Evolutionary conservation across 1,139 yeast genomes (phyloP).

Genomic region (Yamadazyma dushanensis): DNA sequence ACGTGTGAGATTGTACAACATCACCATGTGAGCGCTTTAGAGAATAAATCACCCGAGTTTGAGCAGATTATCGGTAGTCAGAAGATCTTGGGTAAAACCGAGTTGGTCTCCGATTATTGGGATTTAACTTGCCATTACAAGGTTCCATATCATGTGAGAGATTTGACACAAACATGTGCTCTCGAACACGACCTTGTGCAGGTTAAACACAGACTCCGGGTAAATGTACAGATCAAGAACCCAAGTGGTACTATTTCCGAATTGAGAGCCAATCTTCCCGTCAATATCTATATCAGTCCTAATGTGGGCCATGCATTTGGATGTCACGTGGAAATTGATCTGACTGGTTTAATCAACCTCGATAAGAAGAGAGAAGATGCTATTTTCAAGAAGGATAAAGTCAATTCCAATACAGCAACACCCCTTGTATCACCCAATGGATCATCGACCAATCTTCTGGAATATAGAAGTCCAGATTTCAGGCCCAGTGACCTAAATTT

Average conservation of each 20-base stretch:
- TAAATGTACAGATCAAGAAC: slow-evolving; percentile 56
- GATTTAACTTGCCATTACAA: slow-evolving; percentile 46
- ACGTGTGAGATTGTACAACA: slow-evolving; percentile 55
- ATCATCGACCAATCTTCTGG: slow-evolving; percentile 1
- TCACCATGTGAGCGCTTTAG: slow-evolving; percentile 38
- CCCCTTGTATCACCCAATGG: slow-evolving; percentile 14
- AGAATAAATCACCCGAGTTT: slow-evolving; percentile 43
- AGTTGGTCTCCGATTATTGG: slow-evolving; percentile 50
- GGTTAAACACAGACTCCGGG: slow-evolving; percentile 61
- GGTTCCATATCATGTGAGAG: slow-evolving; percentile 53
- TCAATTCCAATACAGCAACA: slow-evolving; percentile 9
- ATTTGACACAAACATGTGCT: slow-evolving; percentile 59
- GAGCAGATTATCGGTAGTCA: slow-evolving; percentile 39
- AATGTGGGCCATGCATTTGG: slow-evolving; percentile 51
- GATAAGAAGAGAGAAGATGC: slow-evolving; percentile 33
- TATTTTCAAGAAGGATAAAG: slow-evolving; percentile 31
- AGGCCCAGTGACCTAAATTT: slow-evolving; percentile 1
- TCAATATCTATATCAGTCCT: slow-evolving; percentile 58
- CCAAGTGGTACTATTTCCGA: slow-evolving; percentile 68
- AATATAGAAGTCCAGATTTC: background rate
- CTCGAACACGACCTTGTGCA: slow-evolving; percentile 48
- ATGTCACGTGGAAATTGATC: slow-evolving; percentile 51
- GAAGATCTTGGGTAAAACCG: slow-evolving; percentile 21
- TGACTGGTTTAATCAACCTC: slow-evolving; percentile 47
- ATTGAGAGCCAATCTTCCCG: slow-evolving; percentile 66